phyloP scores from a whole-genome alignment of 2,329 filamentous ascomycete genomes.

The Xylaria sp. region DNA sequence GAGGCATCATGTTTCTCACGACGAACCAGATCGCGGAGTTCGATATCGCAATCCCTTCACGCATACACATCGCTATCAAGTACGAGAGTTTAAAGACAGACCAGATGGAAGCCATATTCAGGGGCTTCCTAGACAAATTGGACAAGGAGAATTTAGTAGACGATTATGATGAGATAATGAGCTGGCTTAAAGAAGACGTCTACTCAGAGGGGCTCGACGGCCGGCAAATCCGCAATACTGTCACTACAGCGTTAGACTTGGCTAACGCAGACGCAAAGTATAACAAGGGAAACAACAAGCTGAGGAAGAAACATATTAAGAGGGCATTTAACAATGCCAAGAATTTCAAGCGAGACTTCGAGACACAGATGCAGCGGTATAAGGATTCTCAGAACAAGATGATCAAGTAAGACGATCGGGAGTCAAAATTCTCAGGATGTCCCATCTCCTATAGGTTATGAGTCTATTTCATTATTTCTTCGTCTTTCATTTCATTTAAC shows the following conservation, averaged over 20 bases:
- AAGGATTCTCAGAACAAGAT: constrained; percentile 9
- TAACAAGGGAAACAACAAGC: neutral
- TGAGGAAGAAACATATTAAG: neutral
- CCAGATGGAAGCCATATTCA: constrained; percentile 4
- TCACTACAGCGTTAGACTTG: neutral
- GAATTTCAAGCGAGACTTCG: constrained; percentile 13
- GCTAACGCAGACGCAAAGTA: neutral
- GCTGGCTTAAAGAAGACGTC: constrained; percentile 10
- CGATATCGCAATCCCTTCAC: constrained; percentile 1
- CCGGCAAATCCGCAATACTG: neutral
- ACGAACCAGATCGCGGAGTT: constrained; percentile 11
- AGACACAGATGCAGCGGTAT: constrained; percentile 5
- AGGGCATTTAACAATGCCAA: constrained; percentile 7
- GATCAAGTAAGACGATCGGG: constrained; percentile 8
- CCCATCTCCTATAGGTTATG: too few species aligned
- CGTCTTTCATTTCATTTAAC: too few species aligned
- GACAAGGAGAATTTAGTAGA: neutral
- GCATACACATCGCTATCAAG: constrained; percentile 3
- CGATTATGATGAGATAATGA: neutral
- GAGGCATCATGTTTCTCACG: neutral
- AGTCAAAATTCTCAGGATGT: too few species aligned
- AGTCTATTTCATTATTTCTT: too few species aligned
- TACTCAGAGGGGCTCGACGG: constrained; percentile 3
- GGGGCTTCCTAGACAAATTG: neutral
- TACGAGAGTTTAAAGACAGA: neutral